Base-by-base conservation (phyloP, 495 filamentous ascomycete species). In the Aspergillus mulundensis region DNA sequence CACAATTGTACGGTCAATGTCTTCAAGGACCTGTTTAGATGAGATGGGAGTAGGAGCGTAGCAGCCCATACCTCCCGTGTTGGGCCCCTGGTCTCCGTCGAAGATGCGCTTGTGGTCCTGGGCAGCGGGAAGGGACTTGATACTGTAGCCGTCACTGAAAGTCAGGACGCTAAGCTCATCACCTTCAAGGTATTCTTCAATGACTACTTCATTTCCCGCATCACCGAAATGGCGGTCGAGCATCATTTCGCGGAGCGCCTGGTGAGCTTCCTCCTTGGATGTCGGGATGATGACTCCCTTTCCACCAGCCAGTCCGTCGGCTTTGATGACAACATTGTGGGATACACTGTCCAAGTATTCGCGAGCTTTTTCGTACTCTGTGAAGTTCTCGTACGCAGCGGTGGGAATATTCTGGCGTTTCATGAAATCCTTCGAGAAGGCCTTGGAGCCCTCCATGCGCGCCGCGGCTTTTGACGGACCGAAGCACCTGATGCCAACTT, bases 341-440 rank as follows among this genome's bases (percentile, higher is more conserved):
- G 78, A 69, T 15, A 96, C 77, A 11, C 70, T 77, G 61, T 92
- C 87, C 40, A 97, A 74, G 65, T 97, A 92, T 54, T 81, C 70
- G 63, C 78, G 76, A 5, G 95, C 94, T 25, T 82, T 72, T 54
- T 89, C 84, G 71, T 93, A 95, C 61, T 87, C 77, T 69, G 78
- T 84, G 71, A 97, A 96, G 73, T 92, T 97, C 68, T 84, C 80
- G 72, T 95, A 98, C 24, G 77, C 80, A 7, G 95, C 94, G 1
- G 94, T 97, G 38, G 94, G 93, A 61, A 98, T 96, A 61, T 79
- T 77, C 71, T 96, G 85, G 58, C 84, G 83, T 69, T 88, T 83
- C 95, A 98, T 98, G 69, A 98, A 98, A 72, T 98, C 93, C 71
- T 98, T 98, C 28, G 90, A 88, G 73, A 95, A 97, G 14, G 92